Conservation (phyloP, 306 rosid species). For the Lathyrus sativus region DNA sequence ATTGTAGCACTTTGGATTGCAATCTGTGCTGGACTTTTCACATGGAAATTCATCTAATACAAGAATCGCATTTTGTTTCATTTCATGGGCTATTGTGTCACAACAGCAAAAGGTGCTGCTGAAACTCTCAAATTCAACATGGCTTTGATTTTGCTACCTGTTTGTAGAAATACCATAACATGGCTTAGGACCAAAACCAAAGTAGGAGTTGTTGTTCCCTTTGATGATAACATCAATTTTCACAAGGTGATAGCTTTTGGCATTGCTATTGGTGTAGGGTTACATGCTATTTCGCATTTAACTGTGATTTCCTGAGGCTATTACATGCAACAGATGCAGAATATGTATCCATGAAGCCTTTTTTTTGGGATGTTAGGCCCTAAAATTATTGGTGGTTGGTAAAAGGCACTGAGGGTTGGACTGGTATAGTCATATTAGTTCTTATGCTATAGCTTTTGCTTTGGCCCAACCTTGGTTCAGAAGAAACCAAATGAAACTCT, state of each 20-base stretch:
- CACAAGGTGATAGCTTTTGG: slow-evolving; percentile 89
- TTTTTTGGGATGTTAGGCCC: slow-evolving; percentile 63
- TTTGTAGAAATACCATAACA: slow-evolving; percentile 84
- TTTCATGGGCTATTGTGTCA: slow-evolving; percentile 86
- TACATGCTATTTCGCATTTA: slow-evolving; percentile 71
- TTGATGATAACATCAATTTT: slow-evolving; percentile 86
- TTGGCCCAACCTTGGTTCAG: slow-evolving; percentile 94
- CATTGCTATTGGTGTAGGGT: slow-evolving; percentile 65
- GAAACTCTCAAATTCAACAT: slow-evolving; percentile 89
- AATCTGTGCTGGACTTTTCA: slow-evolving; percentile 65
- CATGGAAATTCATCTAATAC: slow-evolving; percentile 85
- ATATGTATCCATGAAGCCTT: slow-evolving; percentile 62
- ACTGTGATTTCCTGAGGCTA: slow-evolving; percentile 85
- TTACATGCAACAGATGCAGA: slow-evolving; percentile 59
- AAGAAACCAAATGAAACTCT: slow-evolving; percentile 60
- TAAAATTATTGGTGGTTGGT: slow-evolving; percentile 90
- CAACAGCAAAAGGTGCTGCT: slow-evolving; percentile 81
- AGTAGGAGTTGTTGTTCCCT: slow-evolving; percentile 66
- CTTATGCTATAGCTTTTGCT: slow-evolving; percentile 73
- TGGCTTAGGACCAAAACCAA: slow-evolving; percentile 79
- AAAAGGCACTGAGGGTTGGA: slow-evolving; percentile 88
- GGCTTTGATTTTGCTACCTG: slow-evolving; percentile 83
- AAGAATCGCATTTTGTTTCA: slow-evolving; percentile 60
- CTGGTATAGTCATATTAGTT: slow-evolving; percentile 74
- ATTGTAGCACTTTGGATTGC: slow-evolving; percentile 62